These are phyloP conservation scores for Clavariopsis aquatica DNA, from an alignment of 495 filamentous ascomycete genomes.

Conservation along the genomic window DNA sequence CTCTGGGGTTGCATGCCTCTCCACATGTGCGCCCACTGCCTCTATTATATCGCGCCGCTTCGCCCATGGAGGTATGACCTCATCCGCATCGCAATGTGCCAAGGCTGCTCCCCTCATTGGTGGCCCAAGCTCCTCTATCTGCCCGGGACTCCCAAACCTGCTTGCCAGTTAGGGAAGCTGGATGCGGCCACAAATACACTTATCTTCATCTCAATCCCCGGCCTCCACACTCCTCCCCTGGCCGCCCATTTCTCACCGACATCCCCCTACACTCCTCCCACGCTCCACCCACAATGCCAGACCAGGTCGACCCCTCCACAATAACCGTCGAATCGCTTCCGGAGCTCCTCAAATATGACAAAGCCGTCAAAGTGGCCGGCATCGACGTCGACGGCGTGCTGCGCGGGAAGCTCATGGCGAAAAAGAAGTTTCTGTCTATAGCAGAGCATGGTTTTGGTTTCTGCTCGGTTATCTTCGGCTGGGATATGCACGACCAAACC, in stretches of 20 bases:
- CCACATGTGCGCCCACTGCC: no score
- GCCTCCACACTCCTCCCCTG: background rate
- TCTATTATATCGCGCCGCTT: background rate
- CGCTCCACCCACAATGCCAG: constrained; percentile 13
- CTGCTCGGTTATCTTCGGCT: constrained; percentile 94
- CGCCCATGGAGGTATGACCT: background rate
- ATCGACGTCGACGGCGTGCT: constrained; percentile 88
- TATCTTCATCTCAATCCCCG: background rate
- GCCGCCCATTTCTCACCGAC: background rate
- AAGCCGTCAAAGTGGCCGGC: constrained; percentile 82
- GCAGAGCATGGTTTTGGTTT: constrained; percentile 87
- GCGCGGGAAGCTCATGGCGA: constrained; percentile 92
- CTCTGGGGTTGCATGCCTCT: no score
- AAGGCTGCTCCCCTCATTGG: constrained; percentile 30
- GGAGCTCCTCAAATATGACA: constrained; percentile 69
- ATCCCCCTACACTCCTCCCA: background rate
- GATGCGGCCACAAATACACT: background rate
- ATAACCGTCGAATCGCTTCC: constrained; percentile 66
- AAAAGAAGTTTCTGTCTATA: constrained; percentile 92
- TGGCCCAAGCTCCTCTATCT: constrained; percentile 23
- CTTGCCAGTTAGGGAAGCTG: background rate
- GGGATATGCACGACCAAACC: constrained; percentile 96
- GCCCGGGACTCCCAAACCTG: constrained; percentile 12
- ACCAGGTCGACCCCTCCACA: constrained; percentile 27
- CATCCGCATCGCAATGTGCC: background rate